phyloP scores from a whole-genome alignment of 345 rosid species.

The Lumnitzera racemosa region DNA sequence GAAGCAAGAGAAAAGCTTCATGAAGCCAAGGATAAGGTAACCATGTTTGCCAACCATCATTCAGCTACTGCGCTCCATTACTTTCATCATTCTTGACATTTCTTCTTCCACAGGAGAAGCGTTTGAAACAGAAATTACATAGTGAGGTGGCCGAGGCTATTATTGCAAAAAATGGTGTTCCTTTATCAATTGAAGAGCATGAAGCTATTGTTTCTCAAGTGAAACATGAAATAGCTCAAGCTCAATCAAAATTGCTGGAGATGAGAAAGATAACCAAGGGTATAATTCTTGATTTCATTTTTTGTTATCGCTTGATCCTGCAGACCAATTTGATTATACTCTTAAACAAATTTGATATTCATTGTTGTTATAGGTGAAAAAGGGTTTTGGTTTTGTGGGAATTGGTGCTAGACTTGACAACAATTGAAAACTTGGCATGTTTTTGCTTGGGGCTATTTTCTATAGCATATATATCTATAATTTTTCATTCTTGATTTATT shows the following conservation, averaged over 20 bases:
- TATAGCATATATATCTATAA: too few species aligned
- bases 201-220: slow-evolving; percentile 34
- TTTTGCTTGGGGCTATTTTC: too few species aligned
- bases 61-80: slow-evolving; percentile 1
- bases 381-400: too few species aligned
- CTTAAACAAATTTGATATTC: too few species aligned
- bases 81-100: not conserved
- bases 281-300: slow-evolving; percentile 17
- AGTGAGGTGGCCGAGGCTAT: slow-evolving; percentile 54
- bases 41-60: not conserved
- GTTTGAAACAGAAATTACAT: slow-evolving; percentile 38
- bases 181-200: slow-evolving; percentile 38
- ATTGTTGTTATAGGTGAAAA: too few species aligned
- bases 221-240: slow-evolving; percentile 44
- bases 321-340: too few species aligned
- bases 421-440: too few species aligned
- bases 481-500: too few species aligned
- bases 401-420: too few species aligned
- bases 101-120: slow-evolving; percentile 42
- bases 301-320: not conserved
- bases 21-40: slow-evolving; percentile 61
- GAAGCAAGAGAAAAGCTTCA: slow-evolving; percentile 41
- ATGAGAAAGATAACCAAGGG: slow-evolving; percentile 33
- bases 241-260: slow-evolving; percentile 34
- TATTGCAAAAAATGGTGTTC: slow-evolving; percentile 36